Evolutionary conservation across 2,329 filamentous ascomycete species (phyloP).

Genomic region (Arthroderma uncinatum): DNA sequence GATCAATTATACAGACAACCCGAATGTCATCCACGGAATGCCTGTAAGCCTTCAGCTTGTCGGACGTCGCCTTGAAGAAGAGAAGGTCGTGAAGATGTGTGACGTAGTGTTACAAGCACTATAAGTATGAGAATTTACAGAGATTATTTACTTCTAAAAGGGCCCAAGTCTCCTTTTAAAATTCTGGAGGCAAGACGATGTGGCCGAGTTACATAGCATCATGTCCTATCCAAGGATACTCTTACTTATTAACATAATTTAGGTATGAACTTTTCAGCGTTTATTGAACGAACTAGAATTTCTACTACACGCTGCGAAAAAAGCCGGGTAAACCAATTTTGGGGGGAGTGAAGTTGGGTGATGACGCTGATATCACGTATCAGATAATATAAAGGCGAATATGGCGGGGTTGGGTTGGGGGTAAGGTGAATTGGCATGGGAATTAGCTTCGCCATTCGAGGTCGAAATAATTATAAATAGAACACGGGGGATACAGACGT

Average conservation of each 20-base stretch:
- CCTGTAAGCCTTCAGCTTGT: constrained; percentile 24
- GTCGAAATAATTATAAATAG: neutral
- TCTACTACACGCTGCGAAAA: neutral
- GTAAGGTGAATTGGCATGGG: too few relatives aligned
- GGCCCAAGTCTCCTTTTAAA: too few relatives aligned
- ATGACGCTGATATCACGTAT: too few relatives aligned
- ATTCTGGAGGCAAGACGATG: too few relatives aligned
- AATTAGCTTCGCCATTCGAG: neutral
- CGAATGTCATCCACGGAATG: constrained; percentile 30
- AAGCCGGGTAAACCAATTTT: neutral
- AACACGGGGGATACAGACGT: neutral
- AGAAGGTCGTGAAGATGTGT: constrained; percentile 29
- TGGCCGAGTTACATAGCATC: neutral
- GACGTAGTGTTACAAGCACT: constrained; percentile 25
- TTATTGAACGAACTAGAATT: neutral
- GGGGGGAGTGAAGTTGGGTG: neutral
- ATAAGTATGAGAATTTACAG: too few relatives aligned
- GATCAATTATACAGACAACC: constrained; percentile 31
- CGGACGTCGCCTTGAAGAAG: constrained; percentile 23
- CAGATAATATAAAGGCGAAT: neutral
- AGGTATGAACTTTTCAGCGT: neutral
- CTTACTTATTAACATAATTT: neutral
- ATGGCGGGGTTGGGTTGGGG: neutral
- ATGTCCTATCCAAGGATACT: neutral
- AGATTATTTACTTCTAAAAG: too few relatives aligned